These are phyloP conservation scores for Tephrocybe sp. DNA, from an alignment of 768 basidiomycete species.

Conservation along the genomic window DNA sequence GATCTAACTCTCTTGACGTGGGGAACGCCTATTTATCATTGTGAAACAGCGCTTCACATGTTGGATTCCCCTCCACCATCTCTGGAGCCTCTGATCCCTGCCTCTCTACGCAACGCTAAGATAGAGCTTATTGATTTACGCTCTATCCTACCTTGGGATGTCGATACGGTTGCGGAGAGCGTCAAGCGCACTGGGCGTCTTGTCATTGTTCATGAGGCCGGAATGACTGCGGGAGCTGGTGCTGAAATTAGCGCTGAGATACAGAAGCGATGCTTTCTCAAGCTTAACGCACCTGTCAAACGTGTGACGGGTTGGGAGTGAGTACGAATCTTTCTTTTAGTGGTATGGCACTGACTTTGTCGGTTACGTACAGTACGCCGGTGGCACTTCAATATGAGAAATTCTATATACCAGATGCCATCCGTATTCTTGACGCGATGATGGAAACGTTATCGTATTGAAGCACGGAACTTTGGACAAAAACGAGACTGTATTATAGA, in stretches of 20 bases:
- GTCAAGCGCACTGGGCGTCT: slow-evolving; percentile 83
- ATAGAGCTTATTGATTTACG: slow-evolving; percentile 91
- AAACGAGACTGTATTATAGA: too few species aligned
- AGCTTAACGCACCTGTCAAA: slow-evolving; percentile 84
- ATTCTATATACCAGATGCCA: slow-evolving; percentile 86
- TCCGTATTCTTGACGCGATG: slow-evolving; percentile 81
- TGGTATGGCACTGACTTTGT: background rate
- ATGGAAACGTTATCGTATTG: slow-evolving; percentile 80
- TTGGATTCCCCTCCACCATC: slow-evolving; percentile 64
- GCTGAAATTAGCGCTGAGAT: slow-evolving; percentile 91
- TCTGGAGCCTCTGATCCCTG: slow-evolving; percentile 65
- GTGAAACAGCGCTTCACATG: slow-evolving; percentile 80
- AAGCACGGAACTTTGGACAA: slow-evolving; percentile 2
- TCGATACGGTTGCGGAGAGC: slow-evolving; percentile 76
- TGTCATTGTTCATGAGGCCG: slow-evolving; percentile 91
- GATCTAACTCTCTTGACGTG: slow-evolving; percentile 91
- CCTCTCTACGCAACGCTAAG: slow-evolving; percentile 62
- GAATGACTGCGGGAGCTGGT: slow-evolving; percentile 84
- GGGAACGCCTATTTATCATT: slow-evolving; percentile 93
- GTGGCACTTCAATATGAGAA: slow-evolving; percentile 86
- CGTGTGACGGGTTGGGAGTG: slow-evolving; percentile 94
- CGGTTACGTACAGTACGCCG: slow-evolving; percentile 56
- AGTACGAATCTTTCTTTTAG: slow-evolving; percentile 36
- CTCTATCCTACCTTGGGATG: slow-evolving; percentile 89
- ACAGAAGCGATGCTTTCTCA: slow-evolving; percentile 86